These are phyloP conservation scores for Panicum hallii DNA, from an alignment of 202 grass and related monocot species.

Conservation along the genomic window DNA sequence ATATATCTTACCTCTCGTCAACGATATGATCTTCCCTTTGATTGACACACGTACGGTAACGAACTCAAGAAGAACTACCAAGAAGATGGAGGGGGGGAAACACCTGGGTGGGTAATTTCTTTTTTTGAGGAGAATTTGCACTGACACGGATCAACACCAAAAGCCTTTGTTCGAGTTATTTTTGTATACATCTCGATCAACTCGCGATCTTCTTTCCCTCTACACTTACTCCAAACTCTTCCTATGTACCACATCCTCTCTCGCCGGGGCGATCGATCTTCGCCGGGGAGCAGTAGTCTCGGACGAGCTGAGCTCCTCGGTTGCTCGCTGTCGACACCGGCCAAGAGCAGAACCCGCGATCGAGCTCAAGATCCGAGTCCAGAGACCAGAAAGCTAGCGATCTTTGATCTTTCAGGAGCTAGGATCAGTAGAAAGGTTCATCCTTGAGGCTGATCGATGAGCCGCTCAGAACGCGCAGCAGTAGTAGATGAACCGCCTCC, in stretches of 20 bases:
- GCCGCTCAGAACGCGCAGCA: constrained; percentile 69
- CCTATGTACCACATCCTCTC: constrained; percentile 24
- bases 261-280: constrained; percentile 30
- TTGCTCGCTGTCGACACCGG: not conserved
- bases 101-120: not conserved
- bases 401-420: not conserved
- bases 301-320: constrained; percentile 11
- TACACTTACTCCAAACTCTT: constrained; percentile 23
- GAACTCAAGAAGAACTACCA: not conserved
- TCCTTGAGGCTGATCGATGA: not conserved
- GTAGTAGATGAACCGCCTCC: constrained; percentile 56
- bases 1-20: constrained; percentile 34
- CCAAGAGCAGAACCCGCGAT: not conserved
- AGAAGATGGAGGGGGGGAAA: not conserved
- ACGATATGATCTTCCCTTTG: not conserved
- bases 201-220: not conserved
- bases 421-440: not conserved
- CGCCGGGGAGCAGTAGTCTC: not conserved
- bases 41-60: not conserved
- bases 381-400: not conserved
- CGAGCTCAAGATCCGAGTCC: constrained; percentile 5
- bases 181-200: constrained; percentile 46
- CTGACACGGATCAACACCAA: constrained; percentile 9
- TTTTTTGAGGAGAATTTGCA: not conserved
- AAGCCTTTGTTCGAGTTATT: not conserved